A percentile compares a stretch with the other conserved stretches of the same genome.
Conservation (phyloP, 257 asterid species). For the Gynochthodes officinalis region DNA sequence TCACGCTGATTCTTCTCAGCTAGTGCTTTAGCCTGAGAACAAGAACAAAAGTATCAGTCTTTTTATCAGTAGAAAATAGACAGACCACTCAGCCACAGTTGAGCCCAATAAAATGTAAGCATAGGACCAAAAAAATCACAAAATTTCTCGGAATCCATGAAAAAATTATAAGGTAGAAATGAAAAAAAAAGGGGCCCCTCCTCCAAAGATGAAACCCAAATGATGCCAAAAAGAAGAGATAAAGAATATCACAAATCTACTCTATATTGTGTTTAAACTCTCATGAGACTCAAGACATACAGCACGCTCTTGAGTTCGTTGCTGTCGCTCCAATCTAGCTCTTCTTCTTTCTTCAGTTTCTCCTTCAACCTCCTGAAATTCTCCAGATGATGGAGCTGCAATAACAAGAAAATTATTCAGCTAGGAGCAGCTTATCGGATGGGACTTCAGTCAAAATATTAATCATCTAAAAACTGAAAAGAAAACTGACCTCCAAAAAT, state of each 20-base stretch:
- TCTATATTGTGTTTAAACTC: neutral
- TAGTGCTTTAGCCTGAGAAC: slow-evolving; percentile 84
- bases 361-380: slow-evolving; percentile 87
- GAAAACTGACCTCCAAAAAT: slow-evolving; percentile 69
- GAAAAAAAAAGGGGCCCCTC: neutral
- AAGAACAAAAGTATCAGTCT: slow-evolving; percentile 16
- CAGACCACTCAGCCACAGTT: neutral
- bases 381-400: slow-evolving; percentile 77
- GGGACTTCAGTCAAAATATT: slow-evolving; percentile 6
- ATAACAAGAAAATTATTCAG: slow-evolving; percentile 25
- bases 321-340: slow-evolving; percentile 91
- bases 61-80: neutral
- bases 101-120: neutral
- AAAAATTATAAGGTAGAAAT: neutral
- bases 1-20: slow-evolving; percentile 98
- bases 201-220: neutral
- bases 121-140: neutral
- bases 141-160: neutral
- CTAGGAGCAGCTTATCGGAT: slow-evolving; percentile 23
- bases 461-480: neutral
- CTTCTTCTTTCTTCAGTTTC: slow-evolving; percentile 95
- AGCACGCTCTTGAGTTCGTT: slow-evolving; percentile 96
- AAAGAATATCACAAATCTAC: neutral
- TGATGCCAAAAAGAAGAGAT: neutral
- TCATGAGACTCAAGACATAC: slow-evolving; percentile 34